Conservation (phyloP, 1,139 yeast species). For the Hanseniaspora uvarum region DNA sequence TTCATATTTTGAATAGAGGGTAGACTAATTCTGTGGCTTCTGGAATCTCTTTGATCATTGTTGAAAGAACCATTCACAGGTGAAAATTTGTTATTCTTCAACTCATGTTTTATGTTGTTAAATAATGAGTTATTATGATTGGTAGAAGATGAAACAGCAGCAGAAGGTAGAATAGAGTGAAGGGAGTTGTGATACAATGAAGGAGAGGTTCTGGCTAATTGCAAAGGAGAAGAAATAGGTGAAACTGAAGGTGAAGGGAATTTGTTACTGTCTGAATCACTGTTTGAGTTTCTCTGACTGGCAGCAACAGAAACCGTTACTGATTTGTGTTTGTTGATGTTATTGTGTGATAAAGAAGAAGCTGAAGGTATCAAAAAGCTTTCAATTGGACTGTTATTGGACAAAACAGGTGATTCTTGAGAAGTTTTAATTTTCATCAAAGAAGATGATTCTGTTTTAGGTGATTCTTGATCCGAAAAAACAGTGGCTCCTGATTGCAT, state of each 20-base stretch:
- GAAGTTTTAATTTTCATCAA: constrained; percentile 3
- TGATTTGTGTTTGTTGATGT: constrained; percentile 1
- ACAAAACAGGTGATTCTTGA: neutral
- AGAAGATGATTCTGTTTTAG: neutral
- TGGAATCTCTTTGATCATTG: neutral
- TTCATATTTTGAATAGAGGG: constrained; percentile 10
- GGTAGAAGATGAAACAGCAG: constrained; percentile 6
- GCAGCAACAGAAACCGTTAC: constrained; percentile 14
- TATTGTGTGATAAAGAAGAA: neutral
- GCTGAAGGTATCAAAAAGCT: constrained; percentile 3
- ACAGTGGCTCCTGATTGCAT: neutral
- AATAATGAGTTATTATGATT: constrained; percentile 17
- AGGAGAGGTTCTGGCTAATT: constrained; percentile 4
- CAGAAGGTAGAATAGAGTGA: constrained; percentile 12
- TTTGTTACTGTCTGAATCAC: constrained; percentile 14
- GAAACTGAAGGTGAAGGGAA: constrained; percentile 12
- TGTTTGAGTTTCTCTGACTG: constrained; percentile 11
- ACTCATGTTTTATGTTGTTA: constrained; percentile 14
- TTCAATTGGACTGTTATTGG: neutral
- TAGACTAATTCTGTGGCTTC: neutral
- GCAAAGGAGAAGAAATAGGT: constrained; percentile 9
- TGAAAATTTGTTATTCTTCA: neutral
- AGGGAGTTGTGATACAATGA: neutral
- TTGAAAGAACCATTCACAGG: neutral
- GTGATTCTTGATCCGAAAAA: neutral